A percentile compares a stretch with the other conserved stretches of the same genome.
Conservation (phyloP, 2,329 filamentous ascomycete species). For the Paracamarosporium sp. region DNA sequence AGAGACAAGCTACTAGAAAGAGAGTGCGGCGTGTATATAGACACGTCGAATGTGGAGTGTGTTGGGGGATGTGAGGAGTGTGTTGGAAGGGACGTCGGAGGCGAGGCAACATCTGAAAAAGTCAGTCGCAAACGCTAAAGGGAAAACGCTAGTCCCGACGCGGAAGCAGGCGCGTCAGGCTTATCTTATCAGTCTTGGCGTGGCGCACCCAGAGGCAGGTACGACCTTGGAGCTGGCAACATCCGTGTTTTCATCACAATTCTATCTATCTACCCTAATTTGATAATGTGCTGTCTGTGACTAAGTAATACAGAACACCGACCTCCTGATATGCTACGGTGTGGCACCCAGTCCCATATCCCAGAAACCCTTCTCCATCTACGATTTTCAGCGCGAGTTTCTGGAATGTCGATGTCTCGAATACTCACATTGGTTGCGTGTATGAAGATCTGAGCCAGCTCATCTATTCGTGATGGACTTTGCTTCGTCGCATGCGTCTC, state of each 20-base stretch:
- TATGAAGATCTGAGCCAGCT: slow-evolving; percentile 83
- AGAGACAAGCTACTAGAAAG: slow-evolving; percentile 28
- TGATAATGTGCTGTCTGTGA: neutral
- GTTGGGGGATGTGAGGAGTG: slow-evolving; percentile 11
- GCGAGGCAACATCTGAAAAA: slow-evolving; percentile 9
- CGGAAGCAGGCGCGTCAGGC: slow-evolving; percentile 4
- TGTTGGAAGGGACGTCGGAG: slow-evolving; percentile 6
- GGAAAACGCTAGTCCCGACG: slow-evolving; percentile 23
- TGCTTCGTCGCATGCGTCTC: slow-evolving; percentile 77
- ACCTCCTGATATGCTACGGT: neutral
- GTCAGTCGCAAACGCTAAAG: slow-evolving; percentile 12
- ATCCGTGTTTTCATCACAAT: neutral
- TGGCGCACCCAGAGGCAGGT: neutral
- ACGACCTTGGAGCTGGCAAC: neutral
- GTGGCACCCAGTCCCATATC: slow-evolving; percentile 63
- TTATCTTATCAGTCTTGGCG: slow-evolving; percentile 8
- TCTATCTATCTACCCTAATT: neutral
- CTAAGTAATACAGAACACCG: no score
- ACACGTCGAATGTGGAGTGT: slow-evolving; percentile 12
- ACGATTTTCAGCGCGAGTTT: slow-evolving; percentile 21
- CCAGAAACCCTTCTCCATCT: slow-evolving; percentile 80
- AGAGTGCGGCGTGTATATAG: slow-evolving; percentile 29
- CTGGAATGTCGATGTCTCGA: neutral
- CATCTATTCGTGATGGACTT: slow-evolving; percentile 77
- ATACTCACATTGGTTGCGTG: slow-evolving; percentile 78